Base-by-base conservation (phyloP, 495 filamentous ascomycete species). In the Annulohypoxylon stygium region DNA sequence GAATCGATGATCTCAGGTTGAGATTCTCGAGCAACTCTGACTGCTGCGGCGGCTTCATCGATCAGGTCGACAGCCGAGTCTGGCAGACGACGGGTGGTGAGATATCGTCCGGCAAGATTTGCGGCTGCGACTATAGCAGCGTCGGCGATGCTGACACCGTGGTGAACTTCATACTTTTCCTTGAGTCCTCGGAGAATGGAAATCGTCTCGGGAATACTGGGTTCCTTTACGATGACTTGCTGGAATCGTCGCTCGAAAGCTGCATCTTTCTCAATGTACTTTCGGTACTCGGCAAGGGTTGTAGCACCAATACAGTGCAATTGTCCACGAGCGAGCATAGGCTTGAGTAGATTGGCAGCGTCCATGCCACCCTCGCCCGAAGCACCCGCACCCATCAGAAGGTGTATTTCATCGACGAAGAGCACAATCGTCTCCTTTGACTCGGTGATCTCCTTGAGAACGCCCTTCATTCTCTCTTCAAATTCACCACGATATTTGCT, bases 401-500 rank as follows among this genome's bases (percentile, higher is more conserved):
- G 88, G 84, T 99, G 96, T 57, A 99, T 99, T 77, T 99, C 96
- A 78, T 99, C 96, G 70, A 99, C 95, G 73, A 99, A 99, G 33
- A 99, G 89, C 54, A 99, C 90, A 66, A 99, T 97, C 84, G 93
- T 97, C 30, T 99, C 94, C 78, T 95, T 94, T n/a, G 94, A 94
- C 61, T 98, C 93, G 62, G 94, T 88, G 58, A 99, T 97, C 78
- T 99, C 96, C 79, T 98, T 98, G 63, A 99, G 84, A 16, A 99
- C 95, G 11, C 96, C 93, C 86, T 99, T 99, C 94, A 99, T 97
- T 67, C 96, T 88, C 84, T 99, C 96, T 79, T 99, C 96, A 74
- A 99, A 99, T 80, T 99, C 96, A 80, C 96, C 96, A 53, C 96
- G 88, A 84, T 95, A 99, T 81, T 99, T 99, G 87, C 94, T 97